Evolutionary conservation across 352 stramenopile genomes (phyloP).

Genomic region (Phytophthora pseudosyringae): DNA sequence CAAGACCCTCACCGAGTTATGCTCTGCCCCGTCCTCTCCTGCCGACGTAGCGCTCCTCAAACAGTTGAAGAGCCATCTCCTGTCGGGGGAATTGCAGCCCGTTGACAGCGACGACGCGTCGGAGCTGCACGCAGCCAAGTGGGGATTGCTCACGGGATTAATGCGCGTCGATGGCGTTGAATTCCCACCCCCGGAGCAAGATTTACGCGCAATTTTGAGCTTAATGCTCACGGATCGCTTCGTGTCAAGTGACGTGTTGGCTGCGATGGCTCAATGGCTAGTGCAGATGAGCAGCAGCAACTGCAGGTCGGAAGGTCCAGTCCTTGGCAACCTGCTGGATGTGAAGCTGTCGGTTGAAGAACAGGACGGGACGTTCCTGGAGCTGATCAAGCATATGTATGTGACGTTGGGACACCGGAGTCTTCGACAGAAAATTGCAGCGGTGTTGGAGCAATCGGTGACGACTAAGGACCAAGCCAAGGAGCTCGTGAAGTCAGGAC

Average conservation of each 20-base stretch:
- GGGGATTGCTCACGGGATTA: slow-evolving; percentile 29
- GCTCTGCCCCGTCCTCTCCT: not conserved
- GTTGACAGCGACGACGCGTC: slow-evolving; percentile 29
- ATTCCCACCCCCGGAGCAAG: slow-evolving; percentile 10
- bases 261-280: slow-evolving; percentile 50
- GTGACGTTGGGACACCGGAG: slow-evolving; percentile 50
- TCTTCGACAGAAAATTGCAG: slow-evolving; percentile 41
- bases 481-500: slow-evolving; percentile 35
- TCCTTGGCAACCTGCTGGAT: slow-evolving; percentile 18
- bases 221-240: slow-evolving; percentile 45
- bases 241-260: slow-evolving; percentile 37
- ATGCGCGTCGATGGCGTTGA: not conserved
- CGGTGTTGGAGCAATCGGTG: slow-evolving; percentile 38
- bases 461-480: slow-evolving; percentile 62
- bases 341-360: slow-evolving; percentile 15
- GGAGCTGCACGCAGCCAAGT: slow-evolving; percentile 36
- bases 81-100: slow-evolving; percentile 23
- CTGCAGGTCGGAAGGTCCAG: not conserved
- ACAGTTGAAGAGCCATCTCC: slow-evolving; percentile 26
- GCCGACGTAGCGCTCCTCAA: slow-evolving; percentile 24
- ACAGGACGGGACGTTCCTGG: slow-evolving; percentile 34
- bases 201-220: slow-evolving; percentile 27
- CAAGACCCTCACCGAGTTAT: slow-evolving; percentile 12
- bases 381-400: slow-evolving; percentile 81
- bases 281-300: slow-evolving; percentile 24